A percentile compares a stretch with the other conserved stretches of the same genome.
Conservation (phyloP, 139 green algal genomes). For the Tetradesmus lagerheimii region DNA sequence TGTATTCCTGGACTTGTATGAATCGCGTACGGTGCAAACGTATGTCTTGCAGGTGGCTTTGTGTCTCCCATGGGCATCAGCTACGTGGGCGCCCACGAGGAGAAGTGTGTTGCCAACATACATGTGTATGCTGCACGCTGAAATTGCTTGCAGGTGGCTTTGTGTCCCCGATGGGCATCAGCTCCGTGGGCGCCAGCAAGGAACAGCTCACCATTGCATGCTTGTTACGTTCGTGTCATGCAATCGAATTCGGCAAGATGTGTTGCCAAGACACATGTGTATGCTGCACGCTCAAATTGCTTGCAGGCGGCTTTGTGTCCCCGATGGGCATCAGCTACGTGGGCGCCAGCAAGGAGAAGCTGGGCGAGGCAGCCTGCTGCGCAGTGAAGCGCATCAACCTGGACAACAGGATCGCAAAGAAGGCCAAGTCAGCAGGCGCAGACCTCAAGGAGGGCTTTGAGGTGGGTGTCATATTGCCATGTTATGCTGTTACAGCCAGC, state of each 20-base stretch:
- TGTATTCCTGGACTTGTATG: too few species aligned
- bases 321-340: conserved; percentile 91
- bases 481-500: background rate
- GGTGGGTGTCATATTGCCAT: conserved; percentile 24
- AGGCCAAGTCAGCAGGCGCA: conserved; percentile 72
- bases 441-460: conserved; percentile 90
- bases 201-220: too few species aligned
- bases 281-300: too few species aligned
- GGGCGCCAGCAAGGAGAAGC: conserved; percentile 73
- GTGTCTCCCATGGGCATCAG: conserved; percentile 83
- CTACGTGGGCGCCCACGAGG: conserved; percentile 83
- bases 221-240: too few species aligned
- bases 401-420: conserved; percentile 82
- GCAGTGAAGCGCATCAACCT: conserved; percentile 91
- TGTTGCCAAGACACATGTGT: too few species aligned
- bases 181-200: conserved; percentile 84
- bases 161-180: conserved; percentile 82
- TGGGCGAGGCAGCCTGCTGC: conserved; percentile 83
- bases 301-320: conserved; percentile 73
- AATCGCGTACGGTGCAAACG: too few species aligned
- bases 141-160: conserved; percentile 80
- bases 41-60: conserved; percentile 77
- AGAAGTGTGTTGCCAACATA: conserved; percentile 82
- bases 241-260: too few species aligned
- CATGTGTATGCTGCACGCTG: conserved; percentile 85